Conservation (phyloP, 352 stramenopile species). For the Pythium biforme region DNA sequence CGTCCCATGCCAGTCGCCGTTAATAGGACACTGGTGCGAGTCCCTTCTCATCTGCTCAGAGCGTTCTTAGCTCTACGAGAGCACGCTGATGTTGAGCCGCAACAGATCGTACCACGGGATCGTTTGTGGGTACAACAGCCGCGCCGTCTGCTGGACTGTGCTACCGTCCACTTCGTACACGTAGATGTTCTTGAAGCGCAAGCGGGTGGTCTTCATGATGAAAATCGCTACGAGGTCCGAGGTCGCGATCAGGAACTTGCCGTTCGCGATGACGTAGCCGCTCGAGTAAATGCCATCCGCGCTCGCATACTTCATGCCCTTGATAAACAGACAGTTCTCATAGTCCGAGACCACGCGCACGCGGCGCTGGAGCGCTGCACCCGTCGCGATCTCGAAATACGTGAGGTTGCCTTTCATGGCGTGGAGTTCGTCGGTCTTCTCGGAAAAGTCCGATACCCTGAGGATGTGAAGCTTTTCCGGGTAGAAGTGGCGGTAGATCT, state of each 20-base stretch:
- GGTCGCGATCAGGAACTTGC: slow-evolving; percentile 45
- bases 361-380: slow-evolving; percentile 20
- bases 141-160: slow-evolving; percentile 30
- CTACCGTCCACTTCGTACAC: slow-evolving; percentile 36
- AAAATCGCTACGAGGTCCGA: slow-evolving; percentile 40
- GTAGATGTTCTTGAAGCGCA: slow-evolving; percentile 46
- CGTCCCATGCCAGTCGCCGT: too few relatives aligned
- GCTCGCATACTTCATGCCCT: slow-evolving; percentile 32
- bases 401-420: slow-evolving; percentile 17
- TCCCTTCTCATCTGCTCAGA: too few relatives aligned
- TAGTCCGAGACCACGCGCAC: slow-evolving; percentile 39
- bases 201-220: slow-evolving; percentile 41
- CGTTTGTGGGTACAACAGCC: slow-evolving; percentile 36
- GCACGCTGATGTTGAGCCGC: slow-evolving; percentile 22
- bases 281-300: slow-evolving; percentile 58
- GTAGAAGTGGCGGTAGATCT: slow-evolving; percentile 10
- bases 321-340: slow-evolving; percentile 44
- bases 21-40: too few relatives aligned
- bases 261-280: slow-evolving; percentile 52
- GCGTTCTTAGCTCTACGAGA: background rate
- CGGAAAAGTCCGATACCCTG: background rate
- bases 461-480: background rate
- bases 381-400: slow-evolving; percentile 23
- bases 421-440: background rate
- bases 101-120: slow-evolving; percentile 28